Conservation (phyloP, 75 land plant species). For the Ceratopteris richardii region DNA sequence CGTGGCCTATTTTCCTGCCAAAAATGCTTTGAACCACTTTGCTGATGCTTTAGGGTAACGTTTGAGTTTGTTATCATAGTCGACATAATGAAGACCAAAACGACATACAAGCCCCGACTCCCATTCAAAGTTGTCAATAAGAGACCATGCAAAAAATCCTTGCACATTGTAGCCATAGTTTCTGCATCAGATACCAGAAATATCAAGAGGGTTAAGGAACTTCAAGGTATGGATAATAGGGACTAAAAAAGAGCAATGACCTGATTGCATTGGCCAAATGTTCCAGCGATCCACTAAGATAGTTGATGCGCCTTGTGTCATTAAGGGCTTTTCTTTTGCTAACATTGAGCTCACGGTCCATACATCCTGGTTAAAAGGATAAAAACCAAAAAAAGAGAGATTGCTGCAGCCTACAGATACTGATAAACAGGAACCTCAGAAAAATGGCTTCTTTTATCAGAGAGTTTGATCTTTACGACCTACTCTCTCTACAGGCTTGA, state of each 20-base stretch:
- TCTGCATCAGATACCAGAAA: background rate
- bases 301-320: background rate
- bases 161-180: conserved; percentile 16
- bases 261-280: conserved; percentile 4
- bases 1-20: too few relatives aligned
- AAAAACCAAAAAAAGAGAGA: background rate
- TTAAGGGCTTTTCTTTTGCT: background rate
- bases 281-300: background rate
- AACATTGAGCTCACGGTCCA: background rate
- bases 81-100: conserved; percentile 48
- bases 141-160: conserved; percentile 63
- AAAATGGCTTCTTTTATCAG: too few relatives aligned
- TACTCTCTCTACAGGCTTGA: too few relatives aligned
- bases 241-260: background rate
- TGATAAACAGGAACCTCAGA: too few relatives aligned
- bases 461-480: too few relatives aligned
- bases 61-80: conserved; percentile 28
- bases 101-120: conserved; percentile 29
- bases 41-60: conserved; percentile 49
- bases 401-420: too few relatives aligned
- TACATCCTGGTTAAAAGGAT: conserved; percentile 1
- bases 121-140: conserved; percentile 67
- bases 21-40: conserved; percentile 39
- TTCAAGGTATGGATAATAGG: background rate
- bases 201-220: background rate